Evolutionary conservation across 257 asterid species (phyloP).

Genomic region (Rhazya stricta): DNA sequence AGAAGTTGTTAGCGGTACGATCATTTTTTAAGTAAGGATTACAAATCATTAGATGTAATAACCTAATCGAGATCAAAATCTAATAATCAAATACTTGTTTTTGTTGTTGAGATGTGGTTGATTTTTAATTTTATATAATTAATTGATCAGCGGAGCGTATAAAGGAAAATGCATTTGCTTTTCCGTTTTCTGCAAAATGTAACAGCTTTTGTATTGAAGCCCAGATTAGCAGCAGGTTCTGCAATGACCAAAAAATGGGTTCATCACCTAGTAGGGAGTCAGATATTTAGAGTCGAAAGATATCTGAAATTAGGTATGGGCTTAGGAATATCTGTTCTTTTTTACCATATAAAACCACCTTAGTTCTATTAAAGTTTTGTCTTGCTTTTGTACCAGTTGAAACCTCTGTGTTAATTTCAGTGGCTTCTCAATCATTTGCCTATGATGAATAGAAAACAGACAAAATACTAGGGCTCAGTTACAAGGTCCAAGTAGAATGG

Average conservation of each 20-base stretch:
- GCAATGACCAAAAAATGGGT: not conserved
- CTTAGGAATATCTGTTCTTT: not conserved
- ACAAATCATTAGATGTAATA: too few species aligned
- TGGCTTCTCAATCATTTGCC: constrained; percentile 17
- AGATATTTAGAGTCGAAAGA: not conserved
- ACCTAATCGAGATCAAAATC: too few species aligned
- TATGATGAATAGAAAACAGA: constrained; percentile 2
- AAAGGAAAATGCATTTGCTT: too few species aligned
- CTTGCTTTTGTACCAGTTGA: not conserved
- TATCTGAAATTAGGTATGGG: not conserved
- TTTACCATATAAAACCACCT: constrained; percentile 4
- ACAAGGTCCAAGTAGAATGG: not conserved
- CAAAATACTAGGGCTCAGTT: not conserved
- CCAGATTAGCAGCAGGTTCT: not conserved
- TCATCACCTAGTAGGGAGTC: not conserved
- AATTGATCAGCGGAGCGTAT: too few species aligned
- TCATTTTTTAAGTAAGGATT: too few species aligned
- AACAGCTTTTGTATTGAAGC: not conserved
- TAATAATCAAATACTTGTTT: too few species aligned
- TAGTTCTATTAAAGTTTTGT: not conserved
- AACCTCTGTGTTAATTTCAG: not conserved
- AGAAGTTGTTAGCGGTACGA: too few species aligned
- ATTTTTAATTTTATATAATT: too few species aligned
- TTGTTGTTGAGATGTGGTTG: too few species aligned
- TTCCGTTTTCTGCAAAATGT: not conserved